Conservation (phyloP, 257 asterid species). For the Nyctanthes arbortristis region DNA sequence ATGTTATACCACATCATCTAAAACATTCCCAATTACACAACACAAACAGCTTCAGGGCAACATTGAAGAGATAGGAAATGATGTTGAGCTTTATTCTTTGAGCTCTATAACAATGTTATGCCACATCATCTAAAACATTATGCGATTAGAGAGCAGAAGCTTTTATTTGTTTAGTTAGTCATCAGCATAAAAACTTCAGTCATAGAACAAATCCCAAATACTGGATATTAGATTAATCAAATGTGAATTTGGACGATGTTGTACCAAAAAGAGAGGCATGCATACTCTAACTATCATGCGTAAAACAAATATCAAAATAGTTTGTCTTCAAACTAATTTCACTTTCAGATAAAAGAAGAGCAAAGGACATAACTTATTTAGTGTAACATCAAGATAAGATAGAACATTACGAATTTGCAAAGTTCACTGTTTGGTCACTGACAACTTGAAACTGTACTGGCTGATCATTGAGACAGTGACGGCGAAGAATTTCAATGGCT, state of each 20-base stretch:
- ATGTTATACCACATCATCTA: neutral
- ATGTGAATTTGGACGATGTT: neutral
- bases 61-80: neutral
- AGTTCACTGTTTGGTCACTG: slow-evolving; percentile 95
- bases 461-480: slow-evolving; percentile 80
- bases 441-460: slow-evolving; percentile 96
- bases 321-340: neutral
- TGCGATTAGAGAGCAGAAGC: neutral
- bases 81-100: neutral
- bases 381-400: slow-evolving; percentile 2
- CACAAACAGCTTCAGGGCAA: neutral
- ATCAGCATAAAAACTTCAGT: neutral
- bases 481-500: slow-evolving; percentile 89
- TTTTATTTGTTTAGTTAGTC: neutral
- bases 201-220: neutral
- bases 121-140: neutral
- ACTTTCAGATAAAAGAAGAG: neutral
- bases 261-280: neutral
- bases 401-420: slow-evolving; percentile 74
- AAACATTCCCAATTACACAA: too few relatives aligned
- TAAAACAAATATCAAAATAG: neutral
- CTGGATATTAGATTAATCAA: neutral
- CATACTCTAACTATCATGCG: neutral
- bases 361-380: neutral
- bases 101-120: neutral